Base-by-base conservation (phyloP, 805 yeast species). In the Brettanomyces custersianus region DNA sequence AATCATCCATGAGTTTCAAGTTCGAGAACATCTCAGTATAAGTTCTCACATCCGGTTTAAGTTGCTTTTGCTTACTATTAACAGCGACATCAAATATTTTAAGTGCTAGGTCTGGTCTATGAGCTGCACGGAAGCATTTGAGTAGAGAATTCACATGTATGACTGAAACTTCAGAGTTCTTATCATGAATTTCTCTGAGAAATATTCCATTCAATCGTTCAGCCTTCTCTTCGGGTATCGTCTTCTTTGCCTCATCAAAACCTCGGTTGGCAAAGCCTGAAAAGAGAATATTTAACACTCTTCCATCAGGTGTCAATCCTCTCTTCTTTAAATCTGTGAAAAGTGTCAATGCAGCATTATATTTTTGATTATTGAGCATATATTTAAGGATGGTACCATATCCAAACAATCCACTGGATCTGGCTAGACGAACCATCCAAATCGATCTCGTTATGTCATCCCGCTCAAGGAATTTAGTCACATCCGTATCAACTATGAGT, bases 351-450 rank as follows among this genome's bases (percentile, higher is more conserved):
- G 81, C 80, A 6, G 62, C 63, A 31, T 67, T 65, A 1, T 66
- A 51, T 17, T 66, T 65, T 3, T 68, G 64, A 7, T 60, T 46
- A 6, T 52, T 52, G 4, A 78, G 54, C 29, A 66, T 60, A 61
- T 74, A 67, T 40, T 69, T 65, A 48, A 76, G 51, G 0, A 82
- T 63, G n/a, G 69, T 63, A 43, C 83, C 82, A 73, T 75, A 69
- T 1, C 74, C 82, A 22, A 76, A 82, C 0, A 63, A 44, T 7
- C 82, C 84, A 25, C 66, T 64, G 20, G 22, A 29, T 19, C 56
- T 39, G 1, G 59, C 59, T 30, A 55, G 16, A 18, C 36, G 35
- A 4, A 51, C 49, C 25, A 56, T 32, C 13, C 40, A 41, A 18
- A 45, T 39, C 0, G 88, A 88, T 39, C 81, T 70, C 22, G 60